Percentiles rank a stretch among this genome's conserved stretches.
Conservation (phyloP, 2,329 filamentous ascomycete genomes). For the Hypoxylon sp. region DNA sequence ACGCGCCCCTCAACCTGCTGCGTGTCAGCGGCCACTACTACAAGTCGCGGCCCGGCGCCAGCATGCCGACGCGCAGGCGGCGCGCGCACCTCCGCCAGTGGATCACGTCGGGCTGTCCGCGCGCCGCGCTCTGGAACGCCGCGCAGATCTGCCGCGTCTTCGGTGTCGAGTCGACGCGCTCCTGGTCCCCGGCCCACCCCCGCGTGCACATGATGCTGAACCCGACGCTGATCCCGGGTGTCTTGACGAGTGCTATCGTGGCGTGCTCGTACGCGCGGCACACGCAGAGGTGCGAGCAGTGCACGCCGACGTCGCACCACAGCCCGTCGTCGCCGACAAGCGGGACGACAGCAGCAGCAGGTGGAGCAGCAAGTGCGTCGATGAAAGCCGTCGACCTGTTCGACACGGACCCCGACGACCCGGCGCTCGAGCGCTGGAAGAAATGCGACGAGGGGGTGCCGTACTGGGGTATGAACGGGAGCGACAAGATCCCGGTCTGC, state of each 20-base stretch:
- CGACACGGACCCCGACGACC: slow-evolving; percentile 16
- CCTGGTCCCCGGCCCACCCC: background rate
- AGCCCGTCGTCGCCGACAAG: slow-evolving; percentile 1
- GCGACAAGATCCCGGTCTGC: slow-evolving; percentile 36
- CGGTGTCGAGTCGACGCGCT: slow-evolving; percentile 20
- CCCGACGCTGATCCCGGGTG: slow-evolving; percentile 39
- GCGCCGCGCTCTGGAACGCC: slow-evolving; percentile 40
- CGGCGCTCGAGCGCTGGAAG: slow-evolving; percentile 31
- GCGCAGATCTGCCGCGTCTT: slow-evolving; percentile 43
- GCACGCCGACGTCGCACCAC: slow-evolving; percentile 2
- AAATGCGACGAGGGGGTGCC: slow-evolving; percentile 22
- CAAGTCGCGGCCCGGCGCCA: slow-evolving; percentile 26
- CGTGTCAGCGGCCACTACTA: slow-evolving; percentile 39
- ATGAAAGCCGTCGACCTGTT: slow-evolving; percentile 33
- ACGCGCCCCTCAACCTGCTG: slow-evolving; percentile 40
- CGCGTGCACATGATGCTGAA: slow-evolving; percentile 36
- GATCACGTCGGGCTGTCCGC: slow-evolving; percentile 34
- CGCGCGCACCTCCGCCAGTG: slow-evolving; percentile 33
- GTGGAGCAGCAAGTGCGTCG: background rate
- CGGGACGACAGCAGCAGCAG: background rate
- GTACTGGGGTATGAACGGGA: slow-evolving; percentile 34
- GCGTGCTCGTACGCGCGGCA: slow-evolving; percentile 37
- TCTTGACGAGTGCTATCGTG: slow-evolving; percentile 41
- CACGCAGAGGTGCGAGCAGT: slow-evolving; percentile 26
- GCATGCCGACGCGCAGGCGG: slow-evolving; percentile 27